Base-by-base conservation (phyloP, 1,284 basidiomycete genomes). In the Mycena sp. region DNA sequence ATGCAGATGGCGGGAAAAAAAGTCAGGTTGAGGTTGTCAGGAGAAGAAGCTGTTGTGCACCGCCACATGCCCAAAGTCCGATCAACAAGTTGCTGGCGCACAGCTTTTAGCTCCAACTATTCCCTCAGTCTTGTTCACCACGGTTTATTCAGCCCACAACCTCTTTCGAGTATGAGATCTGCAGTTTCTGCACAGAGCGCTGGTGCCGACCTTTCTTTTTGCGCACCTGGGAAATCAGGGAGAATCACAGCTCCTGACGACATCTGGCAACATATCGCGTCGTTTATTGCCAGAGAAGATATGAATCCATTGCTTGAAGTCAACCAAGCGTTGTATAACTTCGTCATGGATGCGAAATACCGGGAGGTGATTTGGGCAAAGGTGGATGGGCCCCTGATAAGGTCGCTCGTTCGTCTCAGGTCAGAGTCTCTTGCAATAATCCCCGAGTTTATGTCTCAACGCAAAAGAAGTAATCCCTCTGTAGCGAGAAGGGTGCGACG, bases 401-500 rank as follows among this genome's bases (percentile, higher is more conserved):
- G 46, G 23, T 59, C 53, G 11, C 58, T 65, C 17, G 25, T 17
- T 16, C 59, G 63, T 1, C 44, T 68, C 11, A 58, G 49, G 66
- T 68, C 38, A 43, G 66, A n/a, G n/a, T n/a, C n/a, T n/a, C n/a
- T 38, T 11, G 3, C 40, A 21, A 16, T 29, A 14, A 17, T 30
- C 7, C 28, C 14, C 32, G 32, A 35, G 14, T 7, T 35, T 14
- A 9, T 35, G 28, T 53, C 44, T 38, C 32, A 26, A 11, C 21
- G n/a, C 17, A 25, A 19, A 32, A 28, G 17, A 17, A 67, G 63
- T 30, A 48, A 55, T 43, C 63, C 50, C 1, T 61, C 35, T n/a
- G 43, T 62, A 17, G 59, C 63, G 26, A 9, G 28, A 26, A 58
- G 66, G 23, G 60, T 67, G 23, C 53, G 69, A 29, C 67, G 69